phyloP scores from a whole-genome alignment of 495 filamentous ascomycete genomes.

The Aspergillus incahuasiensis region DNA sequence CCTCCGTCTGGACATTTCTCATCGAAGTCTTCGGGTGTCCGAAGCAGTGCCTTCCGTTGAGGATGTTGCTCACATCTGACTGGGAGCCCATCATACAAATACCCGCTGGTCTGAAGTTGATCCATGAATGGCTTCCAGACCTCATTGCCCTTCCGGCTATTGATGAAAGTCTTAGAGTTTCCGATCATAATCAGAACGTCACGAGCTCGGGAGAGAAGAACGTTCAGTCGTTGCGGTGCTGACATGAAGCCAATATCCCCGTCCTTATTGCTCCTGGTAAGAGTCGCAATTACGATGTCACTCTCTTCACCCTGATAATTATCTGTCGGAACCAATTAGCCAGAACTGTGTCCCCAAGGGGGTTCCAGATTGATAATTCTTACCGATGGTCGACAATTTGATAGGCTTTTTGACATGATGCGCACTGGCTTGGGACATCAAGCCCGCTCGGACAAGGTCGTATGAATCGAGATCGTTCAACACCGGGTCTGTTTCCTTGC shows the following conservation, averaged over 20 bases:
- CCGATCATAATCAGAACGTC: constrained; percentile 68
- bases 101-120: constrained; percentile 45
- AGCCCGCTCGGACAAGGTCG: constrained; percentile 62
- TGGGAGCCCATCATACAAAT: constrained; percentile 67
- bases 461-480: constrained; percentile 67
- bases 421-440: constrained; percentile 52
- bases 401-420: constrained; percentile 48
- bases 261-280: constrained; percentile 61
- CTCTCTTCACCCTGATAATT: constrained; percentile 82
- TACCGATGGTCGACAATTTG: constrained; percentile 64
- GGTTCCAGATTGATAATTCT: constrained; percentile 1
- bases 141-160: constrained; percentile 53
- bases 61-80: constrained; percentile 66
- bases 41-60: constrained; percentile 40
- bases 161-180: constrained; percentile 62
- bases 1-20: constrained; percentile 65
- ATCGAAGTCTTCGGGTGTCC: constrained; percentile 52
- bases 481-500: constrained; percentile 53
- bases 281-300: constrained; percentile 63
- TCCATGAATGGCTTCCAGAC: constrained; percentile 59
- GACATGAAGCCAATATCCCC: constrained; percentile 74
- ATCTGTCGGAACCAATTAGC: constrained; percentile 36
- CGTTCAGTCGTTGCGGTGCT: constrained; percentile 63
- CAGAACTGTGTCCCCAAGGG: not conserved
- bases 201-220: constrained; percentile 66